Conservation (phyloP, 2,329 filamentous ascomycete genomes). For the Teratosphaeria zuluensis region DNA sequence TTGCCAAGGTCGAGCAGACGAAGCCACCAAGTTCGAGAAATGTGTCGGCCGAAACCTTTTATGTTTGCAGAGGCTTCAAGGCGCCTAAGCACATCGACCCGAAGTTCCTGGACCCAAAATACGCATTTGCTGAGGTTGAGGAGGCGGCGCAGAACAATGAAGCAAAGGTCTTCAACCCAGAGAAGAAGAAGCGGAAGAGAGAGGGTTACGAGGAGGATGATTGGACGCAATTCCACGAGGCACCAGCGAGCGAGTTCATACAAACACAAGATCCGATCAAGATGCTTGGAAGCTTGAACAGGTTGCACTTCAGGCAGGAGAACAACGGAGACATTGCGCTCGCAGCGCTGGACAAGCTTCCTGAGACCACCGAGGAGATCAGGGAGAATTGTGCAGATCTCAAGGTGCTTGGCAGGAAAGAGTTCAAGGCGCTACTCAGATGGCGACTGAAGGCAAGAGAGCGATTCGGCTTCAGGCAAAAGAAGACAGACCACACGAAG, state of each 20-base stretch:
- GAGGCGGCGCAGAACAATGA: conserved; percentile 87
- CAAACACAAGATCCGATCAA: conserved; percentile 88
- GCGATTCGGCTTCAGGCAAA: conserved; percentile 75
- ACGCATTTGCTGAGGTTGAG: conserved; percentile 86
- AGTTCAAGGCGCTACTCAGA: conserved; percentile 80
- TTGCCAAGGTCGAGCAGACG: conserved; percentile 89
- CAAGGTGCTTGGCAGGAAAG: conserved; percentile 83
- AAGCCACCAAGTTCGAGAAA: conserved; percentile 94
- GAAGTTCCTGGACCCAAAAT: conserved; percentile 77
- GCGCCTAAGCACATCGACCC: conserved; percentile 89
- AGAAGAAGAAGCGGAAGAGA: conserved; percentile 93
- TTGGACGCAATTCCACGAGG: conserved; percentile 83
- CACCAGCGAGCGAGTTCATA: conserved; percentile 83
- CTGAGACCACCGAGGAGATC: conserved; percentile 79
- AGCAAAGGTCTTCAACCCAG: conserved; percentile 95
- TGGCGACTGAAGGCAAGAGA: conserved; percentile 88
- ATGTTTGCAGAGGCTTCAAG: conserved; percentile 91
- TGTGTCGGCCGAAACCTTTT: conserved; percentile 96
- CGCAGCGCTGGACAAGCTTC: conserved; percentile 73
- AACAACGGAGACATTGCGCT: conserved; percentile 67
- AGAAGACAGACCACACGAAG: conserved; percentile 44
- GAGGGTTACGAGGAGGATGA: conserved; percentile 97
- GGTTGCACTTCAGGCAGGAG: conserved; percentile 73
- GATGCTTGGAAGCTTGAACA: conserved; percentile 78
- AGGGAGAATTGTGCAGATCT: conserved; percentile 69